Evolutionary conservation across 495 filamentous ascomycete genomes (phyloP), one percentile per base, ranked within the genome.

Genomic region (Rhizodiscina lignyota): DNA sequence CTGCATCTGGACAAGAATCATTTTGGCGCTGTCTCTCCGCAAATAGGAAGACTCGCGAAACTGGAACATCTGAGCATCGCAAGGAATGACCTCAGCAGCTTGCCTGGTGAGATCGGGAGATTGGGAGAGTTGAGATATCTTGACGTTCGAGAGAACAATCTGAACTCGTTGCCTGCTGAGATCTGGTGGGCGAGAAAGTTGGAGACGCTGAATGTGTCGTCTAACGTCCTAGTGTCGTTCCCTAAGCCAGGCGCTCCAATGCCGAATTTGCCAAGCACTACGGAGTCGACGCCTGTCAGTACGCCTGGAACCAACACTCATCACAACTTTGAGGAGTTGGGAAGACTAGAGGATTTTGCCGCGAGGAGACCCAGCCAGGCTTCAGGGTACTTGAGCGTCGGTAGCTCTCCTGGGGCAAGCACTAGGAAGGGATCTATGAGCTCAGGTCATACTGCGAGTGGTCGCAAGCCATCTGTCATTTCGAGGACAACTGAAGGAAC

Each of bases 1-100:
- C 68, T 99, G 16, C 72, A 85, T 26, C 64, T 99, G 15, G 87
- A 94, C 53, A 84, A 83, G 49, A 99, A 99, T 45, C 89, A 94
- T 53, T 85, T 96, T 42, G 81, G 85, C 3, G 85, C 83, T 2
- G 62, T 96, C 21, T 85, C 85, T 0, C 63, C 66, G 33, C 74
- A 86, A 33, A 79, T 96, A 40, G 84, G 86, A 19, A 83, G 78
- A 42, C 62, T 99, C 22, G 69, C 70, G 39, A 80, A 70, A 41
- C 64, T 99, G 19, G 85, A 96, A 41, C 72, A 89, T 59, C 76
- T 99, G 48, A 94, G 86, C 54, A 82, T 94, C 40, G 83, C 83
- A 22, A 79, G 83, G 48, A 99, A 99, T 44, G 72, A 79, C 0
- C 68, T 99, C 2, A 74, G 70, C 34, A 73, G 78, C 32, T 61